These are phyloP conservation scores for Cladophialophora yegresii DNA, from an alignment of 2,329 filamentous ascomycete genomes.

Conservation along the genomic window DNA sequence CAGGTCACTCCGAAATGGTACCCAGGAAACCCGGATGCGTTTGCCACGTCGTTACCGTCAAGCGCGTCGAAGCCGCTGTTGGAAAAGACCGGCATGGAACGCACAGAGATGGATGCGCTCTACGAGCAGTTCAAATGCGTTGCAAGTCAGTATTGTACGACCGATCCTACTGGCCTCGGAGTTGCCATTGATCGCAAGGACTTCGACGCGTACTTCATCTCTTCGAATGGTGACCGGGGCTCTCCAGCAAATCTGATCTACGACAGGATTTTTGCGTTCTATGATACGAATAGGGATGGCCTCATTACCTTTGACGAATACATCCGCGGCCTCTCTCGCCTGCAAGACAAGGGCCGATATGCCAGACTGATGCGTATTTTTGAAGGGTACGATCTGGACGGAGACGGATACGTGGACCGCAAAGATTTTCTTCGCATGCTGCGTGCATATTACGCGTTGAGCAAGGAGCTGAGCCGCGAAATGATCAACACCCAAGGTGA, in stretches of 20 bases:
- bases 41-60: constrained; percentile 67
- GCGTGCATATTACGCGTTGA: constrained; percentile 85
- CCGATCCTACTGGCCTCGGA: constrained; percentile 74
- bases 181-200: constrained; percentile 89
- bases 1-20: constrained; percentile 85
- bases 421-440: constrained; percentile 91
- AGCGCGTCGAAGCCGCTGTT: constrained; percentile 68
- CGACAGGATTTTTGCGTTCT: constrained; percentile 95
- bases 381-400: constrained; percentile 85
- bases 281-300: constrained; percentile 85
- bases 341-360: constrained; percentile 63
- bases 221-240: constrained; percentile 75
- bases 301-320: constrained; percentile 94
- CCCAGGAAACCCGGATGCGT: constrained; percentile 76
- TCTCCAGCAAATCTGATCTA: constrained; percentile 85
- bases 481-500: constrained; percentile 77
- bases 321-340: constrained; percentile 72
- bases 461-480: constrained; percentile 84
- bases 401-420: constrained; percentile 80
- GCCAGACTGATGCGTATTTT: constrained; percentile 71
- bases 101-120: constrained; percentile 84
- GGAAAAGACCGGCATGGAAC: constrained; percentile 75
- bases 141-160: constrained; percentile 79
- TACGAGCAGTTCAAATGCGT: constrained; percentile 98
- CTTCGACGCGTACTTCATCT: constrained; percentile 87